phyloP scores from a whole-genome alignment of 1,284 basidiomycete genomes.

The Fomitopsis betulina region DNA sequence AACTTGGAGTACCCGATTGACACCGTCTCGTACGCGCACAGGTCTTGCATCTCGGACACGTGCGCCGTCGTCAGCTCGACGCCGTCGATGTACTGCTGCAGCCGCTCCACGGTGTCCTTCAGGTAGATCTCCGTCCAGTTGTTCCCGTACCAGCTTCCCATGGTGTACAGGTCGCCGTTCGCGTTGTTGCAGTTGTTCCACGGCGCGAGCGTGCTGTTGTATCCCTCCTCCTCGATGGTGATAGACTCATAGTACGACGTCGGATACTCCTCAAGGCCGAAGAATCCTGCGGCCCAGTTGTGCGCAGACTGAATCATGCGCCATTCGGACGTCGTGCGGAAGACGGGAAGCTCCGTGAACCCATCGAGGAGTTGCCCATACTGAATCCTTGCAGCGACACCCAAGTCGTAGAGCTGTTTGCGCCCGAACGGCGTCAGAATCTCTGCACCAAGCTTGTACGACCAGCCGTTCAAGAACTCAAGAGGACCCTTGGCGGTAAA shows the following conservation, averaged over 20 bases:
- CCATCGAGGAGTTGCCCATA: constrained; percentile 56
- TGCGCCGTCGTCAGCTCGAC: constrained; percentile 44
- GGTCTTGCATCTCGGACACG: constrained; percentile 42
- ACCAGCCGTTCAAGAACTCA: constrained; percentile 51
- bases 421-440: constrained; percentile 55
- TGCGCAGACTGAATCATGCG: constrained; percentile 54
- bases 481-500: constrained; percentile 43
- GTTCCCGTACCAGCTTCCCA: constrained; percentile 25
- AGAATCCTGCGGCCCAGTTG: constrained; percentile 59
- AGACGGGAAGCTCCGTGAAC: constrained; percentile 49
- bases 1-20: constrained; percentile 55
- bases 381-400: constrained; percentile 45
- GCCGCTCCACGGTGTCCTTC: constrained; percentile 41
- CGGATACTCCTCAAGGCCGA: constrained; percentile 47
- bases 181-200: constrained; percentile 40
- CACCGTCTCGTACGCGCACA: constrained; percentile 66
- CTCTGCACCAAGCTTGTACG: constrained; percentile 52
- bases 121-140: constrained; percentile 56
- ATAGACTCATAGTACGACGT: constrained; percentile 45
- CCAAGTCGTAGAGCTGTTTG: constrained; percentile 48
- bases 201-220: constrained; percentile 59
- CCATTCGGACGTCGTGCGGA: constrained; percentile 54
- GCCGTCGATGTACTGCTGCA: constrained; percentile 43
- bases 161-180: constrained; percentile 30
- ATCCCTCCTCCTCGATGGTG: constrained; percentile 44